Percentiles rank a stretch among this genome's conserved stretches.
phyloP scores from a whole-genome alignment of 768 basidiomycete genomes.

The Coprinellus micaceus region DNA sequence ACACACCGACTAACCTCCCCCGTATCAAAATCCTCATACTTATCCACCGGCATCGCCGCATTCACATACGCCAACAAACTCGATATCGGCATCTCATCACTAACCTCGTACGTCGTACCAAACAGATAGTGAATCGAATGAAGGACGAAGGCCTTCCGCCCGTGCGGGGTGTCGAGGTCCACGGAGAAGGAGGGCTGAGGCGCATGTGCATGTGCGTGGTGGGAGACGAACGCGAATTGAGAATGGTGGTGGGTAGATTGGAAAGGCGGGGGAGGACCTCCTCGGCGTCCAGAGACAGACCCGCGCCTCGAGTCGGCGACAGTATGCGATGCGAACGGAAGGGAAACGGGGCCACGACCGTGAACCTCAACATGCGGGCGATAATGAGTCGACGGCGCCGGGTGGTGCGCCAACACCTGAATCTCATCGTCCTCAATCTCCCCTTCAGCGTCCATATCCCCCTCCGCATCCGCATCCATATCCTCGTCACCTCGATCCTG shows the following conservation, averaged over 20 bases:
- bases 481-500: not conserved
- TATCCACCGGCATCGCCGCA: conserved; percentile 71
- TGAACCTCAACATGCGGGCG: too few species aligned
- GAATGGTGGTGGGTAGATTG: too few species aligned
- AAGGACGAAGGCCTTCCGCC: conserved; percentile 57
- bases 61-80: conserved; percentile 69
- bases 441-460: not conserved
- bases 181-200: too few species aligned
- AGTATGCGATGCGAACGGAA: too few species aligned
- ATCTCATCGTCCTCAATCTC: conserved; percentile 15
- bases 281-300: too few species aligned
- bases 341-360: too few species aligned
- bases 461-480: not conserved
- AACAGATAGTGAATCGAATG: conserved; percentile 63
- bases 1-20: conserved; percentile 59
- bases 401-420: conserved; percentile 5
- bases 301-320: too few species aligned
- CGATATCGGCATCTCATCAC: conserved; percentile 69
- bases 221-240: too few species aligned
- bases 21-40: conserved; percentile 81
- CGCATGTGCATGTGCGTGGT: too few species aligned
- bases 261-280: too few species aligned
- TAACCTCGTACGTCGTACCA: conserved; percentile 58
- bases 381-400: not conserved
- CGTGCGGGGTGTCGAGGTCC: conserved; percentile 4